phyloP scores from a whole-genome alignment of 305 asterid genomes.

The Withania somnifera region DNA sequence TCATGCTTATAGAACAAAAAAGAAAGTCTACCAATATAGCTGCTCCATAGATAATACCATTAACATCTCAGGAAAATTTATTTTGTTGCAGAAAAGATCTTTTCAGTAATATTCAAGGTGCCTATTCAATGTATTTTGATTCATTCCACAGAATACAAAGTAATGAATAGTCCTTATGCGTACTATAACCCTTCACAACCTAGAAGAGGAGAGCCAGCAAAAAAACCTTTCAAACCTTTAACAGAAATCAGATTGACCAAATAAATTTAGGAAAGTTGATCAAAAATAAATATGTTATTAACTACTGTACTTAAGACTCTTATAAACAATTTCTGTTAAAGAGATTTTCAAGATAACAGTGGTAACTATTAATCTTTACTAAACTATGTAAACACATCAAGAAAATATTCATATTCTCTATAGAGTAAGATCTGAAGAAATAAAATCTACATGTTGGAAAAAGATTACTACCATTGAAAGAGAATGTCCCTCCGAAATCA shows the following conservation, averaged over 20 bases:
- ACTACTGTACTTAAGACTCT: neutral
- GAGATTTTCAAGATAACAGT: neutral
- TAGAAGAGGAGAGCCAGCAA: neutral
- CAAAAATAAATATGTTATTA: neutral
- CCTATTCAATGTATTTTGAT: neutral
- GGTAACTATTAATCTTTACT: neutral
- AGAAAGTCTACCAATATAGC: neutral
- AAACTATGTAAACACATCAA: neutral
- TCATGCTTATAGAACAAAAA: neutral
- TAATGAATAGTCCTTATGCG: neutral
- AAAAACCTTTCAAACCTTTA: neutral
- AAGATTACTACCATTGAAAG: constrained; percentile 54
- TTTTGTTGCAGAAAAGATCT: neutral
- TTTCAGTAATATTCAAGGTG: neutral
- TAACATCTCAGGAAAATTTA: neutral
- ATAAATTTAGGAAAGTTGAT: neutral
- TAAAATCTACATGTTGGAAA: neutral
- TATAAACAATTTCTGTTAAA: neutral
- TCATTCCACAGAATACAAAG: neutral
- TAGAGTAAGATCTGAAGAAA: neutral
- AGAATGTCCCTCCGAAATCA: constrained; percentile 63
- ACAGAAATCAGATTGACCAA: neutral
- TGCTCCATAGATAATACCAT: neutral
- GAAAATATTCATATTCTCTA: neutral
- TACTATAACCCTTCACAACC: neutral